Conservation (phyloP, 352 stramenopile species). For the Pythium apleroticum region DNA sequence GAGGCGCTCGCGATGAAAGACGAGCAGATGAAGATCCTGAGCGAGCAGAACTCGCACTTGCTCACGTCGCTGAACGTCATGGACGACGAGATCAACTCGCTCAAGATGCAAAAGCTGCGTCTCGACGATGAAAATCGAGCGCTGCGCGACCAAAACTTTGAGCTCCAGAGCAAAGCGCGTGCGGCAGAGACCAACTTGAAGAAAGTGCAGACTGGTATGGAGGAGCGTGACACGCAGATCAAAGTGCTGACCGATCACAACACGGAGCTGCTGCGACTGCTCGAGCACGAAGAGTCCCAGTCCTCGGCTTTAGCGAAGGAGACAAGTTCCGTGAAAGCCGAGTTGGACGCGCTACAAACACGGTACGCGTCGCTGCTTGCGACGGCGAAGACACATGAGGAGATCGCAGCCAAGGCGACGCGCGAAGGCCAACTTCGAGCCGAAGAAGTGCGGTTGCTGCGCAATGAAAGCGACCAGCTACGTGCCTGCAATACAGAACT, state of each 20-base stretch:
- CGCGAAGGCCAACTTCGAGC: conserved; percentile 92
- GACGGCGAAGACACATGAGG: conserved; percentile 92
- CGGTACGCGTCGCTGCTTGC: conserved; percentile 90
- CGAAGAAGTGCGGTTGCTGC: conserved; percentile 93
- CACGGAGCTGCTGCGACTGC: conserved; percentile 91
- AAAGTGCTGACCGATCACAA: conserved; percentile 95
- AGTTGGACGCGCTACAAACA: conserved; percentile 85
- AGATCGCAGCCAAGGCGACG: conserved; percentile 85
- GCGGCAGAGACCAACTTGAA: conserved; percentile 87
- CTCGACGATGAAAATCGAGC: conserved; percentile 91
- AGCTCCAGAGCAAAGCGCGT: conserved; percentile 88
- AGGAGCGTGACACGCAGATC: conserved; percentile 93
- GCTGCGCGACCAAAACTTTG: conserved; percentile 92
- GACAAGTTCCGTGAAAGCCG: conserved; percentile 52
- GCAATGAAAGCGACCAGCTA: conserved; percentile 90
- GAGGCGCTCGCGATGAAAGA: conserved; percentile 96
- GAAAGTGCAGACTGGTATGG: conserved; percentile 72
- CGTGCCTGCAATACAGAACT: conserved; percentile 92
- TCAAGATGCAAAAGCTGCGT: conserved; percentile 62
- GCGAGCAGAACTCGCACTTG: conserved; percentile 90
- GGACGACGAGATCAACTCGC: conserved; percentile 69
- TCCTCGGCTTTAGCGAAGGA: conserved; percentile 58
- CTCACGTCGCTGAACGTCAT: conserved; percentile 86
- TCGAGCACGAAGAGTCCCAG: conserved; percentile 94
- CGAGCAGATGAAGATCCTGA: conserved; percentile 94